A percentile compares a stretch with the other conserved stretches of the same genome.
Evolutionary conservation across 495 filamentous ascomycete species (phyloP).

Genomic region (Aspergillus baeticus): DNA sequence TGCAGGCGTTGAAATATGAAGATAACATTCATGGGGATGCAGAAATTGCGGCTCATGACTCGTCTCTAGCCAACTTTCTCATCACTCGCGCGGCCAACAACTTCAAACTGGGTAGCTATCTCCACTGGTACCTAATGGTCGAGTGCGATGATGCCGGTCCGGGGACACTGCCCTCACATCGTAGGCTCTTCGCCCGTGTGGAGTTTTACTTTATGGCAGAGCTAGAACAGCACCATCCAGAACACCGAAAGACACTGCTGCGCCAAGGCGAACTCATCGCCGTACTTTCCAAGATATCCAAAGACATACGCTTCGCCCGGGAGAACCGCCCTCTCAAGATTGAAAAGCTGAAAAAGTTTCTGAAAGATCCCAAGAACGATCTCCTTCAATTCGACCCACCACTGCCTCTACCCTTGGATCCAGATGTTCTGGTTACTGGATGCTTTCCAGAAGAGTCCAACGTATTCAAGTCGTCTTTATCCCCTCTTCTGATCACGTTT

Average conservation of each 20-base stretch:
- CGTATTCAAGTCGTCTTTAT: slow-evolving; percentile 93
- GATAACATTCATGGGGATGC: slow-evolving; percentile 58
- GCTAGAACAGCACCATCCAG: slow-evolving; percentile 57
- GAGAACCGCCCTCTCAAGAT: slow-evolving; percentile 76
- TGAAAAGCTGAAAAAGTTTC: slow-evolving; percentile 74
- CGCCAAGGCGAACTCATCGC: slow-evolving; percentile 88
- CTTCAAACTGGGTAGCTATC: slow-evolving; percentile 86
- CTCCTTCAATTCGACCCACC: slow-evolving; percentile 79
- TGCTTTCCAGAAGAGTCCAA: slow-evolving; percentile 80
- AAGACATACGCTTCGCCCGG: slow-evolving; percentile 79
- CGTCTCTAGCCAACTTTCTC: slow-evolving; percentile 86
- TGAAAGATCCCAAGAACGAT: slow-evolving; percentile 89
- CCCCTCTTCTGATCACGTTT: slow-evolving; percentile 88
- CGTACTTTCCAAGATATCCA: slow-evolving; percentile 84
- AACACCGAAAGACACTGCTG: slow-evolving; percentile 70
- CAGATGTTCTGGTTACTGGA: slow-evolving; percentile 72
- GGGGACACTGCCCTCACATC: slow-evolving; percentile 67
- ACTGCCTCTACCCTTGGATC: slow-evolving; percentile 86
- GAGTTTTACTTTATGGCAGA: slow-evolving; percentile 95
- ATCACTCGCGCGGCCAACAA: slow-evolving; percentile 82
- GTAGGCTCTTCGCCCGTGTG: slow-evolving; percentile 82
- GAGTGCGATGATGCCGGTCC: slow-evolving; percentile 84
- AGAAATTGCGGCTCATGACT: slow-evolving; percentile 70
- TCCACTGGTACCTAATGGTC: slow-evolving; percentile 98
- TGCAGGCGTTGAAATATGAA: slow-evolving; percentile 96